Base-by-base conservation (phyloP, 2,329 filamentous ascomycete species). In the Pyricularia pennisetigena region DNA sequence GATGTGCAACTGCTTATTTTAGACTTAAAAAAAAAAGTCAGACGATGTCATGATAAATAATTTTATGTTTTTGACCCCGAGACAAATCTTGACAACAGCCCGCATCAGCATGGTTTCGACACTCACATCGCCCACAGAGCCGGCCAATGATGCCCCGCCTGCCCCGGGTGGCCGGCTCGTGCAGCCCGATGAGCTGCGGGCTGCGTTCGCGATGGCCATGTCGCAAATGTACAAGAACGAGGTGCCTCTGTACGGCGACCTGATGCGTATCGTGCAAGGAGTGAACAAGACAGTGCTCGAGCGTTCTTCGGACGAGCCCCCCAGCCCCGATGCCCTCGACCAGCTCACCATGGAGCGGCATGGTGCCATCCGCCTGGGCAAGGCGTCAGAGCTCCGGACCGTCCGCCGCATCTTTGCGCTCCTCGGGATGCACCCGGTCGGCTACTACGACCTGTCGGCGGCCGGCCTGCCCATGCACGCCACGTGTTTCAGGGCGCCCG, bases 381-480 rank as follows among this genome's bases (percentile, higher is more conserved):
- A 79, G 0, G 66, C 76, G 0, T 68, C 78, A 10, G 83, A 85
- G 70, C 73, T 85, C 12, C 71, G 72, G 4, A 81, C 76, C 1
- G 78, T 83, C 62, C 68, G 75, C 1, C 78, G 81, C 9, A 72
- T 85, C 30, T 84, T 85, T 69, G 74, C 76, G 0, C 68, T 84
- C 1, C 74, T 85, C 68, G 82, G 80, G 5, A 81, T 85, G 78
- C 72, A 79, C 26, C 77, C 83, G 0, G 82, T 85, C 0, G 83
- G 82, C 0, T 85, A 85, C 71, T 85, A 85, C 69, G 82, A 86
- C 68, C 76, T 85, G 0, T 79, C 78, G 0, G 71, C 78, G 0
- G 82, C 79, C 3, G 79, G 79, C 0, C 75, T 86, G 16, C 83
- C 83, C 0, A 79, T 85, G 73, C 82, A 85, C 68, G 82, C 82